A percentile compares a stretch with the other conserved stretches of the same genome.
These are phyloP conservation scores for Drechslerella stenobrocha DNA, from an alignment of 2,329 filamentous ascomycete genomes.

Conservation along the genomic window DNA sequence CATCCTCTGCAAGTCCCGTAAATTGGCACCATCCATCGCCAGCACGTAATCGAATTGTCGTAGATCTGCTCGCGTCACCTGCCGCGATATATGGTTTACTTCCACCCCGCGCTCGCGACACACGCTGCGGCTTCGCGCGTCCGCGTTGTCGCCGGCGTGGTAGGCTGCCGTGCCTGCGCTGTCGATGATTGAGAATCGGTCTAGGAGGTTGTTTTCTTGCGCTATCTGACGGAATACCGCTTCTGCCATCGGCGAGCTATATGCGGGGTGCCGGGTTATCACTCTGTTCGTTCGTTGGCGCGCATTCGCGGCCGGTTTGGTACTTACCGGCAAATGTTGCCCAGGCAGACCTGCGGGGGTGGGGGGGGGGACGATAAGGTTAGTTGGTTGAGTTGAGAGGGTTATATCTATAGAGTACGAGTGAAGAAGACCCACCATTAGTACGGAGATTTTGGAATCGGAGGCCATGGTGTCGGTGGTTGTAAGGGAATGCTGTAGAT, in stretches of 20 bases:
- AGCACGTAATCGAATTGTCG: conserved; percentile 87
- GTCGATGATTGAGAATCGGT: conserved; percentile 70
- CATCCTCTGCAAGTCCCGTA: conserved; percentile 68
- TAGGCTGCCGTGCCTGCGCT: conserved; percentile 83
- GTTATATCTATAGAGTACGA: too few species aligned
- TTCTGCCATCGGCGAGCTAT: conserved; percentile 84
- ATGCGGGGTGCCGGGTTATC: conserved; percentile 1
- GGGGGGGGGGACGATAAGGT: too few species aligned
- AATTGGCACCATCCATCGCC: conserved; percentile 86
- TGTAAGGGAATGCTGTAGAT: neutral
- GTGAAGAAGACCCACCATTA: too few species aligned
- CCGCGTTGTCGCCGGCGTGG: conserved; percentile 74
- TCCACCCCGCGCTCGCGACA: conserved; percentile 69
- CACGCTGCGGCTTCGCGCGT: conserved; percentile 69
- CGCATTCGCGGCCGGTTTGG: conserved; percentile 9
- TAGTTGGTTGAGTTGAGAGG: too few species aligned
- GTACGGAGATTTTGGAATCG: conserved; percentile 14
- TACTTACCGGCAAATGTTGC: conserved; percentile 77
- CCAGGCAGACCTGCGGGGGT: conserved; percentile 87
- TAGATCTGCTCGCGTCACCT: conserved; percentile 69
- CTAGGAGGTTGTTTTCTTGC: conserved; percentile 64
- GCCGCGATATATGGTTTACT: conserved; percentile 69
- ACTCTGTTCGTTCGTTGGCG: conserved; percentile 6
- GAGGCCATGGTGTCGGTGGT: conserved; percentile 20
- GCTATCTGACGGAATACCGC: conserved; percentile 79